A percentile compares a stretch with the other conserved stretches of the same genome.
These are phyloP conservation scores for Fusarium succisae DNA, from an alignment of 2,329 filamentous ascomycete genomes.

Conservation along the genomic window DNA sequence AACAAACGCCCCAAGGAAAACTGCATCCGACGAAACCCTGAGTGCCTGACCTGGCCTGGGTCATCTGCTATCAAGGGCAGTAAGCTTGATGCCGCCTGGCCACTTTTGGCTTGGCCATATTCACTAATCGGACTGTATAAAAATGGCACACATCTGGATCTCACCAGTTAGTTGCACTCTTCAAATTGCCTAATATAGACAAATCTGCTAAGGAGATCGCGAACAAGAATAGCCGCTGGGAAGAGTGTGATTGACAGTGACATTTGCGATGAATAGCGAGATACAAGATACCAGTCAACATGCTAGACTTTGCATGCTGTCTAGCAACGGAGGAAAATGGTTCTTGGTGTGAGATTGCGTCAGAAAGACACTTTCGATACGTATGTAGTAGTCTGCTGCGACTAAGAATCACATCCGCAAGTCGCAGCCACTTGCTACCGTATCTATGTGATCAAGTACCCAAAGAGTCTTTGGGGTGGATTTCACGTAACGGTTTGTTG, in stretches of 20 bases:
- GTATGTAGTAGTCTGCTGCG: neutral
- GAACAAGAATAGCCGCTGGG: neutral
- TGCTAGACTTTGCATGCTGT: neutral
- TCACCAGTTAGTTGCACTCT: neutral
- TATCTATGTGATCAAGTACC: neutral
- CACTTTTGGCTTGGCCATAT: conserved; percentile 11
- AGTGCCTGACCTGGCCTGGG: neutral
- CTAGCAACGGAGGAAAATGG: neutral
- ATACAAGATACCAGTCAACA: neutral
- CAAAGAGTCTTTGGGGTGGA: neutral
- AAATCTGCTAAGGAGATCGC: neutral
- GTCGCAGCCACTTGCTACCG: neutral
- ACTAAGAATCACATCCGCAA: conserved; percentile 21
- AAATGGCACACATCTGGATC: neutral
- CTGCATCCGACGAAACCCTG: neutral
- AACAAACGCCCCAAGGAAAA: neutral
- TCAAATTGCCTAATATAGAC: conserved; percentile 13
- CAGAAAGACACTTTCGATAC: neutral
- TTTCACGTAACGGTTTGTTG: neutral
- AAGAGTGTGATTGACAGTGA: neutral
- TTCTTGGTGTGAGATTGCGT: neutral
- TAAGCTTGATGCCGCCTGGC: conserved; percentile 4
- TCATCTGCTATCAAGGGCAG: neutral
- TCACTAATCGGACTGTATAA: conserved; percentile 8
- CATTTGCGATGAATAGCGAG: neutral